A percentile compares a stretch with the other conserved stretches of the same genome.
Evolutionary conservation across 495 filamentous ascomycete genomes (phyloP).

Genomic region (Penicillium cinerascens): DNA sequence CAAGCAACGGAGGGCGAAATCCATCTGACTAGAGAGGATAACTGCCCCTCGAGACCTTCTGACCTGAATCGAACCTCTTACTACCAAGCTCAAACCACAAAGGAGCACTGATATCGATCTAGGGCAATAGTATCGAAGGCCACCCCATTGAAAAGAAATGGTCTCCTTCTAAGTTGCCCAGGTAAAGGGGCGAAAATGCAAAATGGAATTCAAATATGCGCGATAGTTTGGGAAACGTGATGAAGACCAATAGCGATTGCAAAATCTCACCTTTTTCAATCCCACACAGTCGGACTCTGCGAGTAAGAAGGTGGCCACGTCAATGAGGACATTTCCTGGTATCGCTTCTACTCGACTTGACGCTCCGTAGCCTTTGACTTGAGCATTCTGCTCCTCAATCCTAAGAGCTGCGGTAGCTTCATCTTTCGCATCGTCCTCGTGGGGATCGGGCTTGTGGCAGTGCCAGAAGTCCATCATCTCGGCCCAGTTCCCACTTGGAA

Average conservation of each 20-base stretch:
- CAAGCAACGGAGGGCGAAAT: slow-evolving; percentile 50
- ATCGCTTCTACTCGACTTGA: slow-evolving; percentile 62
- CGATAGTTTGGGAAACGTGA: slow-evolving; percentile 3
- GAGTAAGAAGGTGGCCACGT: slow-evolving; percentile 72
- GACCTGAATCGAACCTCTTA: slow-evolving; percentile 10
- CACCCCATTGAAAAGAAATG: slow-evolving; percentile 52
- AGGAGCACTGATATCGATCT: slow-evolving; percentile 44
- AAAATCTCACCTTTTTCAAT: slow-evolving; percentile 56
- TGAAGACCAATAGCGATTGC: slow-evolving; percentile 3
- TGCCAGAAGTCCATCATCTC: slow-evolving; percentile 99
- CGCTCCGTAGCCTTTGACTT: slow-evolving; percentile 71
- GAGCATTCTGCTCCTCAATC: slow-evolving; percentile 40
- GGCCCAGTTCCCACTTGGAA: slow-evolving; percentile 95
- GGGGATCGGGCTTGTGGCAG: slow-evolving; percentile 81
- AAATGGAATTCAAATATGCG: background rate
- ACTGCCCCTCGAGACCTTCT: slow-evolving; percentile 21
- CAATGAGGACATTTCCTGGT: slow-evolving; percentile 68
- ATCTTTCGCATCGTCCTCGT: slow-evolving; percentile 33
- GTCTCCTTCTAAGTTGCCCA: slow-evolving; percentile 89
- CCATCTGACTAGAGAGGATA: slow-evolving; percentile 42
- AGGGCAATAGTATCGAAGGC: slow-evolving; percentile 92
- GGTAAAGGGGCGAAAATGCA: background rate
- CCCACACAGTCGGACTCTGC: slow-evolving; percentile 58
- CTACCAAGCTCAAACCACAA: slow-evolving; percentile 27
- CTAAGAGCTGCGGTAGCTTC: slow-evolving; percentile 23